Conservation (phyloP, 139 green algal species). For the Chlorella vulgaris region DNA sequence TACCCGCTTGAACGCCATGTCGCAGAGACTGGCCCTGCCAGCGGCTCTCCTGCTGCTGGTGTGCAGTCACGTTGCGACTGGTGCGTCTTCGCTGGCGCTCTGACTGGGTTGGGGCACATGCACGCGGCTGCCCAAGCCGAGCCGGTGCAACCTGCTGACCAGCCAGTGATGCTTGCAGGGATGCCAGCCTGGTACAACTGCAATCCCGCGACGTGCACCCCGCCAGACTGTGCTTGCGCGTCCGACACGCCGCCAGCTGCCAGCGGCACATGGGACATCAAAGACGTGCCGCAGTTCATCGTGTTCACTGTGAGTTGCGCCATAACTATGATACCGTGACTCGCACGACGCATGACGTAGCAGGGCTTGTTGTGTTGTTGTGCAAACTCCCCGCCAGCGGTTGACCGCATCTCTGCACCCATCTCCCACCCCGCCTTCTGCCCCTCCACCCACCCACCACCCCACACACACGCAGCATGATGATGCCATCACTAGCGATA, state of each 20-base stretch:
- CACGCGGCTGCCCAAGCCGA: too few species aligned
- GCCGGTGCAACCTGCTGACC: too few species aligned
- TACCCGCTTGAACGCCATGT: too few species aligned
- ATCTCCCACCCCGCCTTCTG: neutral
- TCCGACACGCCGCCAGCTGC: slow-evolving; percentile 11
- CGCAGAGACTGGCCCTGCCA: too few species aligned
- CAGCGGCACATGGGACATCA: neutral
- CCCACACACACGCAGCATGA: slow-evolving; percentile 39
- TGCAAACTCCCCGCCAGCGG: too few species aligned
- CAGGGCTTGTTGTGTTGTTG: too few species aligned
- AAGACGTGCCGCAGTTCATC: slow-evolving; percentile 20
- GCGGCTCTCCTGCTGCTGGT: too few species aligned
- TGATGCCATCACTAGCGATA: slow-evolving; percentile 24
- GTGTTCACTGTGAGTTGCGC: slow-evolving; percentile 9
- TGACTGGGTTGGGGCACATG: too few species aligned
- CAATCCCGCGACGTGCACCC: slow-evolving; percentile 8
- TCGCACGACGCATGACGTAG: neutral
- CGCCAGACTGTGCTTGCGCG: slow-evolving; percentile 29
- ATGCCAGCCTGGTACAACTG: slow-evolving; percentile 19
- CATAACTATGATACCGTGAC: neutral
- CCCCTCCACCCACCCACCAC: too few species aligned
- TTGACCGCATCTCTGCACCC: neutral
- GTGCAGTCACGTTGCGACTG: too few species aligned
- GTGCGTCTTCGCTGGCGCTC: too few species aligned
- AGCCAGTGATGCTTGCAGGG: slow-evolving; percentile 8